Evolutionary conservation across 2,329 filamentous ascomycete species (phyloP), one percentile per base, ranked within the genome.

Genomic region (Fusarium abutilonis): DNA sequence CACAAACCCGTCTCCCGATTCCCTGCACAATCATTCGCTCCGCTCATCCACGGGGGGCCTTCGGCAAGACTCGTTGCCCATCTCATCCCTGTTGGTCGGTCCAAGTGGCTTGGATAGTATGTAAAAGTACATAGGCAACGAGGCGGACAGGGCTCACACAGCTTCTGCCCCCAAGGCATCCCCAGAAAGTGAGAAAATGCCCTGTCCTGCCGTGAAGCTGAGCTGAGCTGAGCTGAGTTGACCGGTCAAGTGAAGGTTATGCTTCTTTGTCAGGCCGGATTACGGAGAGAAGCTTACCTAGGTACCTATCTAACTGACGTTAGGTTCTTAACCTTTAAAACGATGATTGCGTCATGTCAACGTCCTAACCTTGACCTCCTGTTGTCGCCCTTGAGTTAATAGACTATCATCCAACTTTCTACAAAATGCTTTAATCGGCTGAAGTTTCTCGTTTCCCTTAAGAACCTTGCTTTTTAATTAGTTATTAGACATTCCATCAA

Each of bases 61-160:
- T 26, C 23, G 23, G 23, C 23, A 26, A 26, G 23, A 26, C 23
- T 26, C 23, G 5, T 26, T 26, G 35, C 5, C 10, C 45, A 47
- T 44, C 35, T 32, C 36, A 64, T 43, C 59, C 59, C 53, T 63
- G 59, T 43, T 53, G 11, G 42, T 48, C 43, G 31, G 47, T 39
- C 49, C 31, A 41, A 56, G 67, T 70, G 69, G 69, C 53, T 57
- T 57, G 21, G 36, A 38, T 17, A 28, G 28, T 31, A 19, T 19
- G 19, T 19, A 19, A 11, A 31, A 10, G 70, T 19, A 19, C 4
- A 8, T 64, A 71, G 69, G 69, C 63, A 71, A 60, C 69, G 53
- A 71, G 69, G 69, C 69, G 59, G 69, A 70, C 67, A 60, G 49
- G 49, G 29, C 29, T 31, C 29, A 8, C 23, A 59, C 40, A 59